Evolutionary conservation across 768 basidiomycete species (phyloP), one percentile per base, ranked within the genome.

Genomic region (Lactarius deliciosus): DNA sequence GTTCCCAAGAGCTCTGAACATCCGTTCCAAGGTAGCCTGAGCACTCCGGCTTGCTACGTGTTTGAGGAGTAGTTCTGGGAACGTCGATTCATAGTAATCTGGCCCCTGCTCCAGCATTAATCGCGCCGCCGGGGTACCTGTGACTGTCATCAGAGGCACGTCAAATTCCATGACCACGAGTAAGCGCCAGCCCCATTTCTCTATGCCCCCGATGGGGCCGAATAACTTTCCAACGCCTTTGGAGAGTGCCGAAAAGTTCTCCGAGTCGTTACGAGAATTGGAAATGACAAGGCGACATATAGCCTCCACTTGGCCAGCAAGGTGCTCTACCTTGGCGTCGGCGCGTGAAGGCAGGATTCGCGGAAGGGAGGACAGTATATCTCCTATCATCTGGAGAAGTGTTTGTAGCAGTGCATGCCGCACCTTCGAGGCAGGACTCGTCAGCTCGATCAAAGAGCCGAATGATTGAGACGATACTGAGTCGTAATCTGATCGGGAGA

Each of bases 181-280:
- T 5, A 99, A 73, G 57, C 85, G 84, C 89, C 91, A 94, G 5
- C 94, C 92, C 96, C 95, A 98, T 75, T 88, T 88, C 72, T 97
- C 94, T 20, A 97, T 86, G 0, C 91, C 89, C 7, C 94, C 93
- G 0, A 79, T 83, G 1, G 94, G 89, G 4, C 94, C 94, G 1
- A 96, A 81, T 6, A 94, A 80, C 63, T 82, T 83, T 9, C 82
- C 84, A 3, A 92, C 78, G 43, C 79, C 80, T 18, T 79, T 75
- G 16, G 83, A 80, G 40, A 91, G 80, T n/a, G 81, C 71, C 2
- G 78, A 72, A 34, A 83, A 71, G 16, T 78, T 73, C 15, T 66
- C 60, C 3, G 57, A 63, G 7, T 25, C 38, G 5, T 61, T 30
- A 25, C 63, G 69, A 20, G 61, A 28, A 5, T 68, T 38, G 54